Percentiles rank a stretch among this genome's conserved stretches.
These are phyloP conservation scores for Penicillium cataractarum DNA, from an alignment of 495 filamentous ascomycete species.

Conservation along the genomic window DNA sequence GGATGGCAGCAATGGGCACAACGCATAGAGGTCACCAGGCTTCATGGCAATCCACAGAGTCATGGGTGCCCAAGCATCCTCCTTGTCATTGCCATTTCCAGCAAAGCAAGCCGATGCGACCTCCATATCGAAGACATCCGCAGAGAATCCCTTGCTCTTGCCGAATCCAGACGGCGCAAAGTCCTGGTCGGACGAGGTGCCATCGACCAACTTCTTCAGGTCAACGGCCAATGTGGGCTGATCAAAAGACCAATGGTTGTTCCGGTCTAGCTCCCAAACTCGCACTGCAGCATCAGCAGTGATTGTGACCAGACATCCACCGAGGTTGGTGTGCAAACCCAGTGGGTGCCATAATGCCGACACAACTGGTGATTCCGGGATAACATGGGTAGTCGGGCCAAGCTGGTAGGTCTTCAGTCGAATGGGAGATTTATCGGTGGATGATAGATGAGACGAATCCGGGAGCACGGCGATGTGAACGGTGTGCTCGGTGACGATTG, in stretches of 20 bases:
- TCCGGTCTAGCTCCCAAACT: conserved; percentile 80
- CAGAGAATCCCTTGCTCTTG: conserved; percentile 78
- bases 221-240: conserved; percentile 80
- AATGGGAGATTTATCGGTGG: conserved; percentile 63
- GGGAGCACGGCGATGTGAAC: conserved; percentile 81
- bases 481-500: conserved; percentile 81
- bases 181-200: conserved; percentile 73
- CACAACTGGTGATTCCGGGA: conserved; percentile 73
- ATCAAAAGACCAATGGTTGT: conserved; percentile 82
- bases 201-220: conserved; percentile 79
- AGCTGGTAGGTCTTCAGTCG: conserved; percentile 82
- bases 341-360: conserved; percentile 88
- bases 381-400: conserved; percentile 85
- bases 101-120: conserved; percentile 85
- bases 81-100: conserved; percentile 60
- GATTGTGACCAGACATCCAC: conserved; percentile 74
- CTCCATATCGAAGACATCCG: conserved; percentile 84
- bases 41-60: conserved; percentile 90
- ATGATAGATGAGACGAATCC: conserved; percentile 70
- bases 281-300: conserved; percentile 84
- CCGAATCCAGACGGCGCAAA: conserved; percentile 70
- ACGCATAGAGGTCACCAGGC: conserved; percentile 83
- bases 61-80: conserved; percentile 87
- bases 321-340: conserved; percentile 62
- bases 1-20: conserved; percentile 83